Conservation (phyloP, 1,284 basidiomycete genomes). For the Rhodotorula sp. region DNA sequence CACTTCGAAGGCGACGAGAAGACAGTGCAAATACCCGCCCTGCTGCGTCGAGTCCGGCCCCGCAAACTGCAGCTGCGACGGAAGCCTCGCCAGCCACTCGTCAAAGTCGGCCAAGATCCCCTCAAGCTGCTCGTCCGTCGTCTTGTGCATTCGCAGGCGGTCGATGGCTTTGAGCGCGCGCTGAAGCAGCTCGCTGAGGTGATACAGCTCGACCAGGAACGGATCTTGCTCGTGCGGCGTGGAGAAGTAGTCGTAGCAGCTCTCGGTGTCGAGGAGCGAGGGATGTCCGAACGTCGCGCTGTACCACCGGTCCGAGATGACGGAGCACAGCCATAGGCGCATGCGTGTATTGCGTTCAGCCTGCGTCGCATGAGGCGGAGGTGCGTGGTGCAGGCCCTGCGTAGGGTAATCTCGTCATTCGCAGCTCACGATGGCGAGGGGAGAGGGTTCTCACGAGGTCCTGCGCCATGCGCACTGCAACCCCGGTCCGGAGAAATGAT, state of each 20-base stretch:
- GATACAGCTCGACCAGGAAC: not conserved
- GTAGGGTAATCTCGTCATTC: too few relatives aligned
- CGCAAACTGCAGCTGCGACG: not conserved
- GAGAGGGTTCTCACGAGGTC: not conserved
- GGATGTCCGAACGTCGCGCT: not conserved
- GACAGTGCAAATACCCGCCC: not conserved
- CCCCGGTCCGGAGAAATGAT: not conserved
- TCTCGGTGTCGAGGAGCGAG: not conserved
- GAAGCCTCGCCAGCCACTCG: not conserved
- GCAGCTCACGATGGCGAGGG: too few relatives aligned
- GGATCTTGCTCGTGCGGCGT: not conserved
- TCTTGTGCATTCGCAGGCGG: not conserved
- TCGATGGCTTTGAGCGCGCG: not conserved
- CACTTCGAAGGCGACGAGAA: not conserved
- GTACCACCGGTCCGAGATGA: not conserved
- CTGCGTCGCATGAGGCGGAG: not conserved
- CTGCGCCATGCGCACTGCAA: not conserved
- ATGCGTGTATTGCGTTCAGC: not conserved
- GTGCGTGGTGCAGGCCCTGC: not conserved
- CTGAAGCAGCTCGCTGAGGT: not conserved
- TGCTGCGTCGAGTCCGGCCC: not conserved
- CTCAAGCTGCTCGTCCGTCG: slow-evolving; percentile 3
- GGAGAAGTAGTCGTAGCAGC: slow-evolving; percentile 2
- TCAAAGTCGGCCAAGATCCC: not conserved
- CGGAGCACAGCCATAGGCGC: not conserved